Base-by-base conservation (phyloP, 495 filamentous ascomycete species). In the Xylaria grammica region DNA sequence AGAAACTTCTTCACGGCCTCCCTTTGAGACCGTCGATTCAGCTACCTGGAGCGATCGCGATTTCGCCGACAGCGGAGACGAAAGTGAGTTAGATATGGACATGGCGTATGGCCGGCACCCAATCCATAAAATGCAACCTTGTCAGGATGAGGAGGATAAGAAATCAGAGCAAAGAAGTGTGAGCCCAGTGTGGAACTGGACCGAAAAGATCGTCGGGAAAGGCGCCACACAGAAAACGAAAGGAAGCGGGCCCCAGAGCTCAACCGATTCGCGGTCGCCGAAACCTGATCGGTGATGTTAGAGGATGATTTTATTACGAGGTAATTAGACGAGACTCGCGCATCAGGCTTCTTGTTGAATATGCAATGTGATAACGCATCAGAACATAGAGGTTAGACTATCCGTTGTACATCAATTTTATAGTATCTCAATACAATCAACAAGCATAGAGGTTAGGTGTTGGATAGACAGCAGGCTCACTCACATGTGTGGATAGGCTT, bases 171-270 rank as follows among this genome's bases (percentile, higher is more conserved):
- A 56, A 29, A 17, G 55, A 24, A 67, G 63, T 46, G 3, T 53
- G 4, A 72, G 63, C 34, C 72, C 69, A 3, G 67, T 71, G 3
- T 85, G 83, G 84, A 85, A 82, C 69, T 86, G 84, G 84, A 81
- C 82, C 2, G 82, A 86, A 67, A 83, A 82, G 62, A 84, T 86
- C 65, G 83, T 81, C 0, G 84, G 84, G 0, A 83, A 79, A 62
- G 77, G 79, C n/a, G 74, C 73, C 44, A 48, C 59, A 26, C 69
- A 65, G 58, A 69, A 51, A 36, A 57, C 42, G 50, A 69, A 67
- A 48, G 34, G 4, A 6, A 26, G 19, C 29, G 46, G 20, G 9
- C 15, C 55, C 30, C 63, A 65, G 29, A 65, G 46, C 38, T 45
- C 63, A 38, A 27, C 34, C 22, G n/a, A 20, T 27, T 24, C 61